Base-by-base conservation (phyloP, 192 early-diverging fungal species). In the Pilaira anomala region DNA sequence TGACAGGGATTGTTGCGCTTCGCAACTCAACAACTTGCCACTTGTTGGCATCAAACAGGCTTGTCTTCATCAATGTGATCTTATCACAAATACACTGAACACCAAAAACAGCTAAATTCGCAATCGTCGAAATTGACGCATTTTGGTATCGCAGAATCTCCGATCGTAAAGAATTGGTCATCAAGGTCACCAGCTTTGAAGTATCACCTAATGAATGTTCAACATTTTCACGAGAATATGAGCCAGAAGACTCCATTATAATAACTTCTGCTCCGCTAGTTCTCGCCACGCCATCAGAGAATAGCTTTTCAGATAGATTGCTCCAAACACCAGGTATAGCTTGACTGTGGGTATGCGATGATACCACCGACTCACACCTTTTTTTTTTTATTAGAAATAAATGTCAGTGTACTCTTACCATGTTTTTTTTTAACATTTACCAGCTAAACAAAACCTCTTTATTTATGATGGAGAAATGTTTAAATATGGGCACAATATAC, bases 51-150 rank as follows among this genome's bases (percentile, higher is more conserved):
- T 3, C 29, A 53, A 13, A 53, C 26, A 53, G 29, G 2, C 28
- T 53, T 14, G 51, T 53, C 51, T 53, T 53, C 51, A 53, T 29
- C 5, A 53, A 53, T 26, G 28, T 53, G 29, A 33, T 53, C 29
- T 33, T 53, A 28, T 53, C 16, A 33, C 51, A n/a, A n/a, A 53
- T 53, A 7, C 28, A 53, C 29, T 30, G 51, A 33, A 33, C 30
- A 33, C 30, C 30, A 33, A 33, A 33, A 7, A 33, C 30, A 7
- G 30, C 30, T 33, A 7, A 33, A 33, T 33, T 33, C 3, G 30
- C 7, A 33, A 33, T 33, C 7, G 30, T 33, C 30, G 30, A 33
- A 7, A 33, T 33, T 33, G 30, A 33, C 7, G 30, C 30, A 33
- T 33, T 33, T 33, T 33, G 30, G 30, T 33, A 33, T 5, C 30